Conservation (phyloP, 805 yeast species). For the Kurtzmaniella fragi region DNA sequence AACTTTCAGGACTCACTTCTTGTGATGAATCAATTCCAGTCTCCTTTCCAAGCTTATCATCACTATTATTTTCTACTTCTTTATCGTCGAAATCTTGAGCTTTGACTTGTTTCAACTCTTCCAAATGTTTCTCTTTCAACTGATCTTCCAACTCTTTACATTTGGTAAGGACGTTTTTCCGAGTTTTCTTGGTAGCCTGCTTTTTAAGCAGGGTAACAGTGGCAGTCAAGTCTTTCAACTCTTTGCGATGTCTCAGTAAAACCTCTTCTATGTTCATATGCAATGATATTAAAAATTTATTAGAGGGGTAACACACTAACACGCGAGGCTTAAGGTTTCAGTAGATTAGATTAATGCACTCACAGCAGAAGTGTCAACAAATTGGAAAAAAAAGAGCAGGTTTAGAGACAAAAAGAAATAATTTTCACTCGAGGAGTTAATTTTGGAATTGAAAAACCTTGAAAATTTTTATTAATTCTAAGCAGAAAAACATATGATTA, state of each 20-base stretch:
- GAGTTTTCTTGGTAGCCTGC: constrained; percentile 75
- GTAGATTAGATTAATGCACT: too few species aligned
- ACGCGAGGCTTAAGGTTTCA: too few species aligned
- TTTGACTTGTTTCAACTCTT: constrained; percentile 34
- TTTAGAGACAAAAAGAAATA: too few species aligned
- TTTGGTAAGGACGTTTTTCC: constrained; percentile 58
- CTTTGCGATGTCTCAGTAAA: constrained; percentile 61
- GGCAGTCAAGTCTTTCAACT: constrained; percentile 60
- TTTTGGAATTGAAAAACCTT: too few species aligned
- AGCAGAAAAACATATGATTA: too few species aligned
- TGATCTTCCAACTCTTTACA: constrained; percentile 57
- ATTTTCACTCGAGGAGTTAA: too few species aligned
- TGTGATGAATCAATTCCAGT: too few species aligned
- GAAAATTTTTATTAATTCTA: too few species aligned
- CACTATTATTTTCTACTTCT: not conserved
- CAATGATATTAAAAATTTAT: too few species aligned
- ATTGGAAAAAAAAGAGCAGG: too few species aligned
- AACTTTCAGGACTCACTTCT: constrained; percentile 60
- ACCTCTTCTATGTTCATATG: constrained; percentile 36
- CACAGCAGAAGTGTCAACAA: too few species aligned
- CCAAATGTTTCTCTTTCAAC: constrained; percentile 48
- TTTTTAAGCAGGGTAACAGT: constrained; percentile 72
- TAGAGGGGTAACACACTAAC: too few species aligned
- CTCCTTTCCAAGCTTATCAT: not conserved
- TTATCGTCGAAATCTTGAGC: not conserved